These are phyloP conservation scores for Taphrina communis DNA, from an alignment of 1,139 yeast species.

Conservation along the genomic window DNA sequence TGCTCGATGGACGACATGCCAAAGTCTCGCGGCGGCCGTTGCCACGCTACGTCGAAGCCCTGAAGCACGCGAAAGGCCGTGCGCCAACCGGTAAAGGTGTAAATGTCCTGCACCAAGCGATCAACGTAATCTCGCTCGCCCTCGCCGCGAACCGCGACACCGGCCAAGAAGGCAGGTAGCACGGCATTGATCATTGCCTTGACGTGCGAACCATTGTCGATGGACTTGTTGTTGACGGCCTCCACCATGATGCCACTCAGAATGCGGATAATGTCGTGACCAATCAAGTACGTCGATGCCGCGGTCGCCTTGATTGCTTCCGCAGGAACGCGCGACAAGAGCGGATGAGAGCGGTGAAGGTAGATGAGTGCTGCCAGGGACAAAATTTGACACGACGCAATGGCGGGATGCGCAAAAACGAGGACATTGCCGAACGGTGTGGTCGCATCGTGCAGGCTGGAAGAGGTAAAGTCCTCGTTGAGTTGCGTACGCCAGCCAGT, in stretches of 20 bases:
- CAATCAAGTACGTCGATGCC: constrained; percentile 17
- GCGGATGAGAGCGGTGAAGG: constrained; percentile 35
- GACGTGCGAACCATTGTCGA: constrained; percentile 24
- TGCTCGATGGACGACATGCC: constrained; percentile 16
- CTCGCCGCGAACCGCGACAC: constrained; percentile 9
- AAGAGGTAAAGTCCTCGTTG: constrained; percentile 5
- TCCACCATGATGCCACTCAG: constrained; percentile 33
- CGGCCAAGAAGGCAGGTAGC: constrained; percentile 32
- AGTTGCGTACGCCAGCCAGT: constrained; percentile 23
- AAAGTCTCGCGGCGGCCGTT: constrained; percentile 9
- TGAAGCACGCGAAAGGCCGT: constrained; percentile 33
- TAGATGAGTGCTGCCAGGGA: constrained; percentile 19
- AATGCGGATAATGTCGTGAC: constrained; percentile 17
- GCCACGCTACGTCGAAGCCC: constrained; percentile 35
- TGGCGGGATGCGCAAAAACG: constrained; percentile 26
- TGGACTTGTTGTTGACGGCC: constrained; percentile 10
- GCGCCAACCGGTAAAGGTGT: constrained; percentile 33
- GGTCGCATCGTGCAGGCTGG: constrained; percentile 1
- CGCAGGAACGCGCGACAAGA: constrained; percentile 16
- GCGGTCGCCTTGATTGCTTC: constrained; percentile 11
- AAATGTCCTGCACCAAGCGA: constrained; percentile 24
- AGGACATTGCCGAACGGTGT: constrained; percentile 37
- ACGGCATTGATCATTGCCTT: constrained; percentile 32
- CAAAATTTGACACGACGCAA: constrained; percentile 31
- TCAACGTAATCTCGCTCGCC: constrained; percentile 36